Percentiles rank a stretch among this genome's conserved stretches.
Conservation (phyloP, 768 basidiomycete species). For the Serendipita sp. region DNA sequence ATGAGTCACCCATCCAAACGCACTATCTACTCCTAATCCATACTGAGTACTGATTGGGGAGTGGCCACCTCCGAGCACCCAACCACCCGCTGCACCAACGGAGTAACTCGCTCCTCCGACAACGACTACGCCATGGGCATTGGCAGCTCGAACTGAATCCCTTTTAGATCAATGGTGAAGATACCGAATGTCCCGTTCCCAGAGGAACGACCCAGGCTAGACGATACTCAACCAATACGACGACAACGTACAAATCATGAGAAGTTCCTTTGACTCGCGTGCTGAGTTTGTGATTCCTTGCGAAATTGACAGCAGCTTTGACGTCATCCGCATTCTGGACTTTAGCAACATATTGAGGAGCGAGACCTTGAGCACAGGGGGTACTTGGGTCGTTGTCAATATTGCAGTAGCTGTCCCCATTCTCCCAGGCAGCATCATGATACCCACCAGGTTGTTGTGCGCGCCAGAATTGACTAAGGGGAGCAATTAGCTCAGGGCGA, state of each 20-base stretch:
- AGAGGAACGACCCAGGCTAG: slow-evolving; percentile 12
- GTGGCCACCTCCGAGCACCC: slow-evolving; percentile 33
- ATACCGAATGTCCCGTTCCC: slow-evolving; percentile 10
- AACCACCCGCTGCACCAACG: slow-evolving; percentile 33
- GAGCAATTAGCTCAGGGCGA: background rate
- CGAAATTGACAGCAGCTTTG: slow-evolving; percentile 5
- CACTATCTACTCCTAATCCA: slow-evolving; percentile 24
- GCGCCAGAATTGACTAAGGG: background rate
- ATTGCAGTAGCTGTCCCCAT: slow-evolving; percentile 2
- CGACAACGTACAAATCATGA: slow-evolving; percentile 26
- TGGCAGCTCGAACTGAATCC: slow-evolving; percentile 15
- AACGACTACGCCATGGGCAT: slow-evolving; percentile 23
- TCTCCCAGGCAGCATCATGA: background rate
- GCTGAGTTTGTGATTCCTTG: slow-evolving; percentile 6
- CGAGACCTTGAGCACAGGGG: background rate
- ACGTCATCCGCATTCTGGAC: background rate
- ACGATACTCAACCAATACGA: slow-evolving; percentile 20
- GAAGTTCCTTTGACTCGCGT: slow-evolving; percentile 8
- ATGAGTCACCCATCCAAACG: background rate
- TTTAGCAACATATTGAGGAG: background rate
- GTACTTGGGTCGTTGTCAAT: background rate
- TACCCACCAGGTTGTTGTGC: background rate
- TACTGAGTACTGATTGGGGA: slow-evolving; percentile 23
- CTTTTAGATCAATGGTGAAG: slow-evolving; percentile 14
- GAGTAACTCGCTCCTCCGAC: slow-evolving; percentile 28